phyloP scores from a whole-genome alignment of 352 stramenopile genomes.

The Globisporangium cystogenes region DNA sequence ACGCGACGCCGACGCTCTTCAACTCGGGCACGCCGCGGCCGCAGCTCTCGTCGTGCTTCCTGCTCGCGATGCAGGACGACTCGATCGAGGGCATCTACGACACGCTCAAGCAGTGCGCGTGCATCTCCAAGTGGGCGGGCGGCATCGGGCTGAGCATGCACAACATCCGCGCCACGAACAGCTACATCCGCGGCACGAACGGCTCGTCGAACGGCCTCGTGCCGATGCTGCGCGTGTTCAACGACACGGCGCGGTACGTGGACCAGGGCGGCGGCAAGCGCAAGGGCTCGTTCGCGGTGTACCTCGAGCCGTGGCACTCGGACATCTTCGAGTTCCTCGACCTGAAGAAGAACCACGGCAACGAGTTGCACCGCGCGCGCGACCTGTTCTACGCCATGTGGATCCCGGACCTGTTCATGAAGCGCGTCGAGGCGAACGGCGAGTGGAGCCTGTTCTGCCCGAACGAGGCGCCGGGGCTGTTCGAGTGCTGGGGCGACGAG shows the following conservation, averaged over 20 bases:
- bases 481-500: slow-evolving; percentile 92
- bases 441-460: slow-evolving; percentile 98
- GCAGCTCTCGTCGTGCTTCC: slow-evolving; percentile 98
- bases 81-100: slow-evolving; percentile 99
- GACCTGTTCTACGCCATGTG: slow-evolving; percentile 99
- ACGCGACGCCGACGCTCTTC: slow-evolving; percentile 99
- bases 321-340: slow-evolving; percentile 99
- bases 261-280: slow-evolving; percentile 97
- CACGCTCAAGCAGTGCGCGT: slow-evolving; percentile 98
- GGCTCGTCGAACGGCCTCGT: slow-evolving; percentile 99
- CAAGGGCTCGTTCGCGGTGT: slow-evolving; percentile 98
- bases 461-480: slow-evolving; percentile 95
- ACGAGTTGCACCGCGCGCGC: slow-evolving; percentile 95
- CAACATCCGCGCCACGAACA: slow-evolving; percentile 96
- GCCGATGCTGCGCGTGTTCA: slow-evolving; percentile 99
- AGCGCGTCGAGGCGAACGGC: slow-evolving; percentile 96
- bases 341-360: slow-evolving; percentile 98
- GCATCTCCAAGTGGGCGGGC: slow-evolving; percentile 99
- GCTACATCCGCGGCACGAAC: slow-evolving; percentile 98
- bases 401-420: slow-evolving; percentile 99
- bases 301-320: slow-evolving; percentile 99
- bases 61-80: slow-evolving; percentile 98
- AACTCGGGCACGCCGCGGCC: slow-evolving; percentile 98
- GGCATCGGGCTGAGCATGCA: slow-evolving; percentile 98
- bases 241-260: slow-evolving; percentile 99